Conservation (phyloP, 306 rosid genomes). For the Chamaecrista fasciculata region DNA sequence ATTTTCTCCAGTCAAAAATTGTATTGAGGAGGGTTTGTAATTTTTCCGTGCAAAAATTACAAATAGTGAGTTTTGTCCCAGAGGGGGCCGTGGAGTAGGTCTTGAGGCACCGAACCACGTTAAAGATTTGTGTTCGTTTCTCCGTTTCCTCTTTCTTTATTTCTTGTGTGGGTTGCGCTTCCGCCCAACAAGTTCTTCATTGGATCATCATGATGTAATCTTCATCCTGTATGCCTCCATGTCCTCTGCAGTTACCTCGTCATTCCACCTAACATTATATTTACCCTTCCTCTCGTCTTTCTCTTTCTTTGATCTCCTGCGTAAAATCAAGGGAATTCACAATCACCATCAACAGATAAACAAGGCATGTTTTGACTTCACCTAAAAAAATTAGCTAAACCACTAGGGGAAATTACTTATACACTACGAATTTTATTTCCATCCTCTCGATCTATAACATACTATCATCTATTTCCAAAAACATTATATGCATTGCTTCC, state of each 20-base stretch:
- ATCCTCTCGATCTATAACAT: not conserved
- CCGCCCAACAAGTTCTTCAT: no score
- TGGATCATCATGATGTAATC: constrained; percentile 54
- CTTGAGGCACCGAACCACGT: no score
- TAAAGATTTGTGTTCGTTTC: no score
- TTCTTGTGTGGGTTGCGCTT: no score
- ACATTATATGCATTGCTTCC: constrained; percentile 6
- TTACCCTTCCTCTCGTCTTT: constrained; percentile 58
- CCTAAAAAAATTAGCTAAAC: not conserved
- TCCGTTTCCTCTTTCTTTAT: no score
- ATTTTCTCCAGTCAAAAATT: no score
- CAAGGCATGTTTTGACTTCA: not conserved
- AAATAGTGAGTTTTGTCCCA: no score
- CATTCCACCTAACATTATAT: constrained; percentile 55
- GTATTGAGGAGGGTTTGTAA: no score
- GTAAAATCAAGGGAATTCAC: constrained; percentile 2
- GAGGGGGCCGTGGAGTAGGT: no score
- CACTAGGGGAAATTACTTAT: not conserved
- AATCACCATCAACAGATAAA: not conserved
- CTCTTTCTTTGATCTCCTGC: constrained; percentile 61
- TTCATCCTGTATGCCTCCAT: constrained; percentile 68
- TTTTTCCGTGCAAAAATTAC: no score
- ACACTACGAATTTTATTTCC: not conserved
- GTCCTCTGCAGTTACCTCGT: constrained; percentile 57
- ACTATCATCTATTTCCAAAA: not conserved